Conservation (phyloP, 2,329 filamentous ascomycete genomes). For the Arthrobotrys sphaeroides region DNA sequence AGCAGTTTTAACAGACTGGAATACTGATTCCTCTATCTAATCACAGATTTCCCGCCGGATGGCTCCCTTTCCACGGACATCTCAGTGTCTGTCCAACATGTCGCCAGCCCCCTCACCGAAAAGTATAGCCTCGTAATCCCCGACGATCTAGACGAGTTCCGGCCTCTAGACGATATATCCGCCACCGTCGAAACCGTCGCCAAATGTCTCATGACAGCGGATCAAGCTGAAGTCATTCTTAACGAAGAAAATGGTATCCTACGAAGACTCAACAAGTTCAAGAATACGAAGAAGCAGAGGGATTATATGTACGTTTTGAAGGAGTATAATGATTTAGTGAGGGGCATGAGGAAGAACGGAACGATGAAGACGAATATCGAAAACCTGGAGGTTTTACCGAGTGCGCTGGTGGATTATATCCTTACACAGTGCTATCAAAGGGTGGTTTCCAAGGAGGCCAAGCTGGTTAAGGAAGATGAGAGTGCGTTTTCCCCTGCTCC, state of each 20-base stretch:
- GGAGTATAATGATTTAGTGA: slow-evolving; percentile 79
- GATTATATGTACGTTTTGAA: slow-evolving; percentile 78
- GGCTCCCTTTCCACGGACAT: slow-evolving; percentile 67
- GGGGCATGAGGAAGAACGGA: slow-evolving; percentile 73
- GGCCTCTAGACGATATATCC: slow-evolving; percentile 78
- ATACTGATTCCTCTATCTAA: neutral
- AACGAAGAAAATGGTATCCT: slow-evolving; percentile 71
- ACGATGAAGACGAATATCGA: slow-evolving; percentile 77
- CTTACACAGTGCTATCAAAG: slow-evolving; percentile 89
- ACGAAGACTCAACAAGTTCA: slow-evolving; percentile 79
- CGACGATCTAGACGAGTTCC: slow-evolving; percentile 80
- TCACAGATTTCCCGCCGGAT: slow-evolving; percentile 63
- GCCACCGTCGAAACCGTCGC: slow-evolving; percentile 74
- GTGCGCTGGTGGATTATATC: slow-evolving; percentile 80
- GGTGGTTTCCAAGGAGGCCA: slow-evolving; percentile 88
- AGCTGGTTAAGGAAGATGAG: slow-evolving; percentile 83
- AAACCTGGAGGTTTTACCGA: slow-evolving; percentile 73
- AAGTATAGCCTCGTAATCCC: slow-evolving; percentile 81
- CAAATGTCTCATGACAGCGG: slow-evolving; percentile 73
- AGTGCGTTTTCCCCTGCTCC: slow-evolving; percentile 21
- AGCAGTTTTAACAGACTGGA: neutral
- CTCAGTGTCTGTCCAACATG: slow-evolving; percentile 85
- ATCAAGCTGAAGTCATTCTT: slow-evolving; percentile 60
- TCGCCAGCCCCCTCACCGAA: slow-evolving; percentile 75
- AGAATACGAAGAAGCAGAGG: slow-evolving; percentile 70